Evolutionary conservation across 164 flowering plant species (phyloP), one percentile per base, ranked within the genome.

Genomic region (Macadamia integrifolia): DNA sequence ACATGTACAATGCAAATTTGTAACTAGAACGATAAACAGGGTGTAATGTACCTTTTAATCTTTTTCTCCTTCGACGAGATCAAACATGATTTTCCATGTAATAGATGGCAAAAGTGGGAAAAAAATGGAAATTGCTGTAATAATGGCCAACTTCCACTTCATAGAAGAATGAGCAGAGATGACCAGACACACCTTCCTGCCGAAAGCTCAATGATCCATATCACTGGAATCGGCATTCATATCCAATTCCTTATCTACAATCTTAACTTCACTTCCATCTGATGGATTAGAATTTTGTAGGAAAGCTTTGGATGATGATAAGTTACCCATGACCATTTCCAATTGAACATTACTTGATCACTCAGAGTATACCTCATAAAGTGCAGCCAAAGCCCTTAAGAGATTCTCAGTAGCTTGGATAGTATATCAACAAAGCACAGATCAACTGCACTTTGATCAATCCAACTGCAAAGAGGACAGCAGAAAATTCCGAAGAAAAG

Each of bases 171-270:
- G 77, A 67, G 67, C 72, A 50, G 81, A 72, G 50, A 67, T 42
- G 46, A 80, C 23, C 74, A 53, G 74, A 30, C 52, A 73, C 43
- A 64, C 32, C 70, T 66, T 76, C 62, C 83, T 80, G 68, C 72
- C 68, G 60, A 70, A 74, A n/a, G 81, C 52, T 53, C 77, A 69
- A 70, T 66, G 49, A 78, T 84, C 86, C 18, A 68, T 63, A 69
- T 88, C 87, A 65, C 74, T 80, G 31, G 83, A 63, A 69, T 87
- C 89, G 50, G 77, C 82, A 66, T 61, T 74, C 52, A 78, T 74
- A 76, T 95, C 99, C 82, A 95, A 76, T 57, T 95, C 99, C 83
- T 88, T 78, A 72, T 92, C 99, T 68, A 90, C 62, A 72, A 88
- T 77, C 68, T 79, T 82, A 62, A 74, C 77, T 71, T 62, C 78